Evolutionary conservation across 2,329 filamentous ascomycete genomes (phyloP).

Genomic region (Leptographium galeiforme): DNA sequence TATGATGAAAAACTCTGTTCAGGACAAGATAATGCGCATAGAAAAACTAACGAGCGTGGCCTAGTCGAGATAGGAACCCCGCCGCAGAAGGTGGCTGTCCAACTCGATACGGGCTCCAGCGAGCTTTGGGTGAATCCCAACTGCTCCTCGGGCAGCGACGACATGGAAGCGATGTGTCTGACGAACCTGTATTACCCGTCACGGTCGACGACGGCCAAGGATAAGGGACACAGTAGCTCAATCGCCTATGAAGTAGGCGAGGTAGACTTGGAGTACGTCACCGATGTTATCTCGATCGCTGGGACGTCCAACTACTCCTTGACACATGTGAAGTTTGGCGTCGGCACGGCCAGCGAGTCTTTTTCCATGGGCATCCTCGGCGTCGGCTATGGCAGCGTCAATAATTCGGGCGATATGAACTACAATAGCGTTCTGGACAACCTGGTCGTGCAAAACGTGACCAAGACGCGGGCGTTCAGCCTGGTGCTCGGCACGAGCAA

Average conservation of each 20-base stretch:
- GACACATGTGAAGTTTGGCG: slow-evolving; percentile 42
- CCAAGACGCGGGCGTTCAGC: slow-evolving; percentile 21
- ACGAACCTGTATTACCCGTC: slow-evolving; percentile 25
- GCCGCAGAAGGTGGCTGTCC: slow-evolving; percentile 31
- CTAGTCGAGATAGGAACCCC: slow-evolving; percentile 34
- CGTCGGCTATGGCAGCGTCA: slow-evolving; percentile 46
- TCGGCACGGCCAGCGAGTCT: slow-evolving; percentile 32
- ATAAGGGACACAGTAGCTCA: slow-evolving; percentile 14
- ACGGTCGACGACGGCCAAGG: slow-evolving; percentile 20
- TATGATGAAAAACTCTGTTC: neutral
- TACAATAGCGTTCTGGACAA: slow-evolving; percentile 35
- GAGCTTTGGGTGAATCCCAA: slow-evolving; percentile 47
- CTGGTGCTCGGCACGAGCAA: slow-evolving; percentile 18
- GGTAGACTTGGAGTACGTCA: slow-evolving; percentile 27
- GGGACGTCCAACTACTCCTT: slow-evolving; percentile 21
- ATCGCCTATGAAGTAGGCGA: slow-evolving; percentile 31
- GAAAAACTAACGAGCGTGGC: neutral
- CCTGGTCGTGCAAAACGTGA: slow-evolving; percentile 32
- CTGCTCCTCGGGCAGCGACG: slow-evolving; percentile 22
- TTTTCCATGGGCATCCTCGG: slow-evolving; percentile 48
- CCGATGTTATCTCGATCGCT: slow-evolving; percentile 22
- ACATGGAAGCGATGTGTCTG: slow-evolving; percentile 14
- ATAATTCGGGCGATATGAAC: slow-evolving; percentile 12
- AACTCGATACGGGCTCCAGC: slow-evolving; percentile 40
- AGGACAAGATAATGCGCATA: neutral